phyloP scores from a whole-genome alignment of 371 early-diverging fungal genomes.

The Phascolomyces articulosus region DNA sequence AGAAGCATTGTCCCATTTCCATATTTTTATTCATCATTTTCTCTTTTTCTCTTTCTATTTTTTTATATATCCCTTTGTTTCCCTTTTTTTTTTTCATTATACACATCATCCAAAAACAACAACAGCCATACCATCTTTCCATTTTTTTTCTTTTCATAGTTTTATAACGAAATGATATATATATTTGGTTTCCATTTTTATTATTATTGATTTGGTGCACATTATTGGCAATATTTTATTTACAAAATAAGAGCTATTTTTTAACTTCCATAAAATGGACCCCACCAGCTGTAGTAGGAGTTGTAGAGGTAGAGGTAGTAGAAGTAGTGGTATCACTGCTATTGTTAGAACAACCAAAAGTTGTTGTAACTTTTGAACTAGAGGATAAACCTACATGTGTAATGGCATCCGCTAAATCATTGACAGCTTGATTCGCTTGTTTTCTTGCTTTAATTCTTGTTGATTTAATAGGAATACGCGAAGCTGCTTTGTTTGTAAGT shows the following conservation, averaged over 20 bases:
- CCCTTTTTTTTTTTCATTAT: too few relatives aligned
- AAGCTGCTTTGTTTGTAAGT: background rate
- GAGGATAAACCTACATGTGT: constrained; percentile 9
- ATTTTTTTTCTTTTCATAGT: too few relatives aligned
- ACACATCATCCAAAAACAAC: too few relatives aligned
- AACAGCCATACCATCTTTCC: too few relatives aligned
- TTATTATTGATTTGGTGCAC: background rate
- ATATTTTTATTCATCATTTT: too few relatives aligned
- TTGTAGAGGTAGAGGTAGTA: background rate
- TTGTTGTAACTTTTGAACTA: background rate
- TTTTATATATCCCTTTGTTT: too few relatives aligned
- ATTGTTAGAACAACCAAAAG: background rate
- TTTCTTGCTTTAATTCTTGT: constrained; percentile 10
- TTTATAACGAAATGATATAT: background rate
- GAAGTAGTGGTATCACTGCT: background rate
- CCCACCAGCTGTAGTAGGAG: background rate
- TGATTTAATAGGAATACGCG: constrained; percentile 11
- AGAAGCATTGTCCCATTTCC: too few relatives aligned
- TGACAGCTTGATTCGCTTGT: constrained; percentile 1
- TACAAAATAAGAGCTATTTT: too few relatives aligned
- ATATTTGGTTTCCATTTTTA: background rate
- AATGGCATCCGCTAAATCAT: constrained; percentile 16
- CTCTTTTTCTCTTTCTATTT: too few relatives aligned
- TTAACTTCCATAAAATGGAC: too few relatives aligned
- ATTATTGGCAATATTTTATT: background rate